A percentile compares a stretch with the other conserved stretches of the same genome.
phyloP scores from a whole-genome alignment of 306 rosid genomes.

The Senna siamea region DNA sequence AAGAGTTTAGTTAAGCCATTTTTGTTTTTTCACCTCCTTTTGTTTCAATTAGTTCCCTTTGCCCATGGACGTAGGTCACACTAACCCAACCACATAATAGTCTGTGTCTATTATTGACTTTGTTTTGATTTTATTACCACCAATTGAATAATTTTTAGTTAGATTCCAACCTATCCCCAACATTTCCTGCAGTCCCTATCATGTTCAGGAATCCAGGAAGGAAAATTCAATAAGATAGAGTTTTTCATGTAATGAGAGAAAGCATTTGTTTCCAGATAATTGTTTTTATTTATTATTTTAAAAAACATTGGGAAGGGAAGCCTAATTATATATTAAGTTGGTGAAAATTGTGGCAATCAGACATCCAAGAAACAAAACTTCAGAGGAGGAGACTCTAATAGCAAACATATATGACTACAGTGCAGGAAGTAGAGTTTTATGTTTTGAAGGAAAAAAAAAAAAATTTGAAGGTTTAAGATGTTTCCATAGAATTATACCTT shows the following conservation, averaged over 20 bases:
- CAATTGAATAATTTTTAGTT: not conserved
- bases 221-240: no score
- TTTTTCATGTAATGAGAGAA: no score
- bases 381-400: not conserved
- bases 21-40: not conserved
- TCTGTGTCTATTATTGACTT: not conserved
- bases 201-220: no score
- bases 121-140: no score
- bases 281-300: no score
- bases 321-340: not conserved
- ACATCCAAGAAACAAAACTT: not conserved
- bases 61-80: no score
- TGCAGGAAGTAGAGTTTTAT: not conserved
- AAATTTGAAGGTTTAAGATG: not conserved
- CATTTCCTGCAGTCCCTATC: no score
- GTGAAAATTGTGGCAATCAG: not conserved
- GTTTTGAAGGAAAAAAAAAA: no score
- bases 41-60: not conserved
- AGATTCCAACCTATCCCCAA: not conserved
- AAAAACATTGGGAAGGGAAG: not conserved
- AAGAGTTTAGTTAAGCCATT: not conserved
- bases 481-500: constrained; percentile 7
- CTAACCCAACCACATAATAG: not conserved
- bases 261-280: no score
- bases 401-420: not conserved